These are phyloP conservation scores for Stagonosporopsis rhizophila DNA, from an alignment of 2,329 filamentous ascomycete species.

Conservation along the genomic window DNA sequence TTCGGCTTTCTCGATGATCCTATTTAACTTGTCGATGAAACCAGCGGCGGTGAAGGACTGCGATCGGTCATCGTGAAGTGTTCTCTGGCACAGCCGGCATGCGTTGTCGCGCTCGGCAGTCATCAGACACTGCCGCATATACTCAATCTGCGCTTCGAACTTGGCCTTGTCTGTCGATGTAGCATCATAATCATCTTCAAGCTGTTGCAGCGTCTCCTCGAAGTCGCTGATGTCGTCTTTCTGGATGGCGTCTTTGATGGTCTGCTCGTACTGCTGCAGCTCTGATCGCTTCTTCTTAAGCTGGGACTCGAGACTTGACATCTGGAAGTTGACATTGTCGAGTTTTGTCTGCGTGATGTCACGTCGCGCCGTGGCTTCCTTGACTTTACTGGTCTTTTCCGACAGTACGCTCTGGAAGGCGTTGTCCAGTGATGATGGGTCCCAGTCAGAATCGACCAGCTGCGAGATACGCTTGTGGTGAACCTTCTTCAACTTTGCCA, in stretches of 20 bases:
- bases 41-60: conserved; percentile 62
- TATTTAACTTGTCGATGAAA: conserved; percentile 71
- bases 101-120: conserved; percentile 71
- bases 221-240: conserved; percentile 54
- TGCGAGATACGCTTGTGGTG: conserved; percentile 74
- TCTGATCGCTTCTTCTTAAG: conserved; percentile 70
- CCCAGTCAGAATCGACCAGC: conserved; percentile 72
- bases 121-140: conserved; percentile 72
- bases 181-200: conserved; percentile 60
- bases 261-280: conserved; percentile 65
- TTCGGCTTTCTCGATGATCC: conserved; percentile 57
- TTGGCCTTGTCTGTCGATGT: conserved; percentile 71
- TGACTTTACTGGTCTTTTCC: conserved; percentile 63
- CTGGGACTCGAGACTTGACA: conserved; percentile 70
- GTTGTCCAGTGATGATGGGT: conserved; percentile 71
- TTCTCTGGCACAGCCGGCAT: conserved; percentile 78
- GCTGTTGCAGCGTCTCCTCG: conserved; percentile 59
- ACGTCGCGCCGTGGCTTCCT: conserved; percentile 71
- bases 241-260: conserved; percentile 63
- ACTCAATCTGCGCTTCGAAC: conserved; percentile 72
- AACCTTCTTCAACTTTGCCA: conserved; percentile 78
- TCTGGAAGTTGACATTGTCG: conserved; percentile 76
- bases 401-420: conserved; percentile 71
- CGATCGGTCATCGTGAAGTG: conserved; percentile 64
- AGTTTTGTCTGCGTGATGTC: conserved; percentile 76